Conservation (phyloP, 257 asterid genomes). For the Lithospermum erythrorhizon region DNA sequence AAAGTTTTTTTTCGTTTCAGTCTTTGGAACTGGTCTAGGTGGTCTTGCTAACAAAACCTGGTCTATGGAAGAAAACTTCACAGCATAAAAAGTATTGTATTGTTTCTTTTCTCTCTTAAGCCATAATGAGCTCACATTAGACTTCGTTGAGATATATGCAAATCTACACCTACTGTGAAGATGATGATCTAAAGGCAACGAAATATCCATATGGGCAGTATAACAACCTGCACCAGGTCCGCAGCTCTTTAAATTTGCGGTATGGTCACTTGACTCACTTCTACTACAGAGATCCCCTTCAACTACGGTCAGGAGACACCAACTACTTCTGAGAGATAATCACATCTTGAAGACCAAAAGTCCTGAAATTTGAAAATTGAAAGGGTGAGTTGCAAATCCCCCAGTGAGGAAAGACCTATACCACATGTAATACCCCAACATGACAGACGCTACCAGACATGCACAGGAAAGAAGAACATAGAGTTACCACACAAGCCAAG, state of each 20-base stretch:
- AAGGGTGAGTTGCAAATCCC: not conserved
- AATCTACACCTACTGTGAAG: slow-evolving; percentile 29
- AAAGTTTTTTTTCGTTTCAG: slow-evolving; percentile 17
- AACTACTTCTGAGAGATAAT: not conserved
- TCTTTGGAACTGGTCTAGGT: slow-evolving; percentile 37
- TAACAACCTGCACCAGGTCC: not conserved
- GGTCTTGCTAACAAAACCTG: slow-evolving; percentile 34
- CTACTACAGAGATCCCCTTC: not conserved
- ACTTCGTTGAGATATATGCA: slow-evolving; percentile 28
- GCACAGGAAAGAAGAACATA: not conserved
- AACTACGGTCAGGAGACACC: not conserved
- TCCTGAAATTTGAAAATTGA: not conserved
- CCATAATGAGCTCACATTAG: slow-evolving; percentile 8
- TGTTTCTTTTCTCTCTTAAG: slow-evolving; percentile 18
- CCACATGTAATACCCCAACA: not conserved
- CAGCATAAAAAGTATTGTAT: slow-evolving; percentile 14
- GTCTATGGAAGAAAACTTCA: slow-evolving; percentile 23
- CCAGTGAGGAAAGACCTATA: not conserved
- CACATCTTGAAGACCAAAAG: not conserved
- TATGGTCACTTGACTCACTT: too few species aligned
- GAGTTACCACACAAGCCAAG: too few species aligned
- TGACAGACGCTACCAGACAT: not conserved
- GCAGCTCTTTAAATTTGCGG: not conserved
- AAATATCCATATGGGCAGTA: slow-evolving; percentile 31
- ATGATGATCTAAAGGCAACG: slow-evolving; percentile 43